Conservation (phyloP, 176 grass and related monocot genomes). For the Melocanna baccifera region DNA sequence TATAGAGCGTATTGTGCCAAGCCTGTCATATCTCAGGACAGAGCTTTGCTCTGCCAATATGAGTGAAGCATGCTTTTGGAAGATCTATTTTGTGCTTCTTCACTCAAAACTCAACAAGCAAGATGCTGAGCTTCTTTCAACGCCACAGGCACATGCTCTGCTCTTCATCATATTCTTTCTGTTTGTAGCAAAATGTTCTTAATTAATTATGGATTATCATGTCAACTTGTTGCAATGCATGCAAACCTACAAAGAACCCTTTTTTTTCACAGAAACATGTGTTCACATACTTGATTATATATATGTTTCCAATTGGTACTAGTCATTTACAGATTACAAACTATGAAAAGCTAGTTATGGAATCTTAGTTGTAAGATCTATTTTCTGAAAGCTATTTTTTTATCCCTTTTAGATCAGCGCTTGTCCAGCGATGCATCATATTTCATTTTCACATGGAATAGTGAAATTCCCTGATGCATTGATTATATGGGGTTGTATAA, state of each 20-base stretch:
- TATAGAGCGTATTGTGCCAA: constrained; percentile 59
- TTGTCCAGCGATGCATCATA: not conserved
- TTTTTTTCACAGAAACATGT: not conserved
- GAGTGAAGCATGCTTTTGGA: constrained; percentile 78
- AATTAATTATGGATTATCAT: not conserved
- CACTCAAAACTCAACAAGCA: constrained; percentile 57
- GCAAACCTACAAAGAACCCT: not conserved
- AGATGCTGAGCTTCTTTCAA: constrained; percentile 62
- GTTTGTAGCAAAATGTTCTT: not conserved
- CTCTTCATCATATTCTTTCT: not conserved
- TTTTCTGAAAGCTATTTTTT: not conserved
- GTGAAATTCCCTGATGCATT: not conserved
- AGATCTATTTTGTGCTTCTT: constrained; percentile 82
- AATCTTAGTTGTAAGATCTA: constrained; percentile 3
- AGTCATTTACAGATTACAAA: constrained; percentile 1
- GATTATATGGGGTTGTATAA: not conserved
- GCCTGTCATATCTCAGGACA: constrained; percentile 52
- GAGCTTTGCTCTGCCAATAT: constrained; percentile 64
- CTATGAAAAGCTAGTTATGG: not conserved
- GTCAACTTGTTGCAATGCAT: constrained; percentile 15
- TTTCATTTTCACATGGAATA: not conserved
- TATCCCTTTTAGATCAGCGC: not conserved
- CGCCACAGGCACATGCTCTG: constrained; percentile 43
- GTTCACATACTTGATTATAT: not conserved
- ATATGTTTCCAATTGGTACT: not conserved